A percentile compares a stretch with the other conserved stretches of the same genome.
Evolutionary conservation across 2,329 filamentous ascomycete species (phyloP).

Genomic region (Colletotrichum tropicicola): DNA sequence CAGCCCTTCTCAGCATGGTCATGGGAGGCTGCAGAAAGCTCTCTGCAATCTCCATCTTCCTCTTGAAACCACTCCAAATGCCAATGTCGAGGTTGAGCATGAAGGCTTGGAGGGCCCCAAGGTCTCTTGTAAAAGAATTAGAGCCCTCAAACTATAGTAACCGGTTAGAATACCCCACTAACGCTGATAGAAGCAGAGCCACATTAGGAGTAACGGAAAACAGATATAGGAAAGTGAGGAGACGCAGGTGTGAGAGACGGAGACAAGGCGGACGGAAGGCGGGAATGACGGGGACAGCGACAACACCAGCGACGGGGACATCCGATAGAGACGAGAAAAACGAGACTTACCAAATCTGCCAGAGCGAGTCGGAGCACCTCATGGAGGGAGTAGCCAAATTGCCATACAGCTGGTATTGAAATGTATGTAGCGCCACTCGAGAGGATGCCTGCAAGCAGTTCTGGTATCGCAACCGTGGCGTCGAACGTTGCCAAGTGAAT

Average conservation of each 20-base stretch:
- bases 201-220: too few species aligned
- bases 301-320: too few species aligned
- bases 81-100: conserved; percentile 43
- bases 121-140: conserved; percentile 41
- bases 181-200: too few species aligned
- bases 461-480: conserved; percentile 44
- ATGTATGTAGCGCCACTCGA: conserved; percentile 48
- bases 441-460: conserved; percentile 46
- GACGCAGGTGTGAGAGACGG: background rate
- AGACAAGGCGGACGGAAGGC: background rate
- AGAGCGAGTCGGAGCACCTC: conserved; percentile 46
- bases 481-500: conserved; percentile 48
- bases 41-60: conserved; percentile 51
- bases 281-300: too few species aligned
- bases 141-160: conserved; percentile 41
- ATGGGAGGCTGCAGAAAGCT: conserved; percentile 44
- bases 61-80: conserved; percentile 46
- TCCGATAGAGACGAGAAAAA: too few species aligned
- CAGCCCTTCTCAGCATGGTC: conserved; percentile 46
- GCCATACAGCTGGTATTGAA: conserved; percentile 44
- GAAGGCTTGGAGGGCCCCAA: conserved; percentile 43
- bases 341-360: conserved; percentile 28
- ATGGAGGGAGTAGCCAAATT: conserved; percentile 50
- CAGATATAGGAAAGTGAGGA: background rate
- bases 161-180: background rate